These are phyloP conservation scores for Pythium sp. DNA, from an alignment of 352 stramenopile genomes.

Conservation along the genomic window DNA sequence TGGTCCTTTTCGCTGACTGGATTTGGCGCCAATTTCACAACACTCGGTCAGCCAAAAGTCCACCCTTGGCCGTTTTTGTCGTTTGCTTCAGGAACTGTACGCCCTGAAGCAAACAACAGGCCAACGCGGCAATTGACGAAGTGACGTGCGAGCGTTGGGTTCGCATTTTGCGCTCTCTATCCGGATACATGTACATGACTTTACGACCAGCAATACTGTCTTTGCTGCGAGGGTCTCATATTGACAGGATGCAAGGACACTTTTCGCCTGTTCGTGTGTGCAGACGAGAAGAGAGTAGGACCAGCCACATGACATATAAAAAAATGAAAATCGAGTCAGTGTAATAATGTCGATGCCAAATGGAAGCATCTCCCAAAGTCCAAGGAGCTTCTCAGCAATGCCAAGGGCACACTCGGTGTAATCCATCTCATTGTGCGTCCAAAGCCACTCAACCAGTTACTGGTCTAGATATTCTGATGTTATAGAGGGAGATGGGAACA, in stretches of 20 bases:
- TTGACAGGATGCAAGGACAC: neutral
- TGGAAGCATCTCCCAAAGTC: too few relatives aligned
- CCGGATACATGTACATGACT: neutral
- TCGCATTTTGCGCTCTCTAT: neutral
- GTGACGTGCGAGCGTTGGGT: neutral
- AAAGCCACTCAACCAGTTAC: neutral
- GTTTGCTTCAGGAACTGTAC: too few relatives aligned
- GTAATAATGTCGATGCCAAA: neutral
- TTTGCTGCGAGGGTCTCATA: neutral
- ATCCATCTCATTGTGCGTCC: neutral
- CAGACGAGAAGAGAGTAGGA: neutral
- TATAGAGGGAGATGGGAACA: too few relatives aligned
- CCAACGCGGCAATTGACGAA: neutral
- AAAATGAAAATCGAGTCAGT: neutral
- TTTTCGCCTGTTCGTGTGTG: too few relatives aligned
- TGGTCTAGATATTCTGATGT: neutral
- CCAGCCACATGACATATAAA: neutral
- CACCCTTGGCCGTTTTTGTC: too few relatives aligned
- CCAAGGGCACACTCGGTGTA: neutral
- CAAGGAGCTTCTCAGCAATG: neutral
- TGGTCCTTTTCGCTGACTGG: neutral
- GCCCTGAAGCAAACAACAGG: neutral
- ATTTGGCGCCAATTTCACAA: neutral
- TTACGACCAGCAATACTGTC: neutral
- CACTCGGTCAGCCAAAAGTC: neutral